Evolutionary conservation across 768 basidiomycete species (phyloP).

Genomic region (Thelephora aurantiotincta): DNA sequence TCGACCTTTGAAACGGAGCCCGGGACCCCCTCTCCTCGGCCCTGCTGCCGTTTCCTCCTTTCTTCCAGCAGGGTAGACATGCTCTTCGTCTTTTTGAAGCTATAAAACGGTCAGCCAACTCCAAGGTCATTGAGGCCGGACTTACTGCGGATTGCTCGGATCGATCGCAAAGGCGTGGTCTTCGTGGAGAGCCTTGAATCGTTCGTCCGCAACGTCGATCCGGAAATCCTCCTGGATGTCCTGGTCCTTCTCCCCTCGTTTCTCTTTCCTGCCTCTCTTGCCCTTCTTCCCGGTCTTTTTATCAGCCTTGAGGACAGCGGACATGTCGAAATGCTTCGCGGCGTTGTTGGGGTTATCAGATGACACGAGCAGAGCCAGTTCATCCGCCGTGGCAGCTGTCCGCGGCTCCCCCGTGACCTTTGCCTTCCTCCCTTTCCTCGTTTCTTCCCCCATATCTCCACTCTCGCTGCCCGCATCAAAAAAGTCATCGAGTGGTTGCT

Average conservation of each 20-base stretch:
- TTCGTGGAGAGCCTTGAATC: constrained; percentile 81
- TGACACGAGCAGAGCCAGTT: constrained; percentile 47
- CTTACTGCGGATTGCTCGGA: constrained; percentile 89
- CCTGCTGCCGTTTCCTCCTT: constrained; percentile 50
- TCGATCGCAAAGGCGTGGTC: constrained; percentile 92
- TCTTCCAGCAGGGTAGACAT: constrained; percentile 83
- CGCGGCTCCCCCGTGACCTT: constrained; percentile 15
- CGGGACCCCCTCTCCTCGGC: constrained; percentile 8
- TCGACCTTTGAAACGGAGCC: constrained; percentile 4
- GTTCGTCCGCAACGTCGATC: constrained; percentile 74
- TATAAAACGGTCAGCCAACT: constrained; percentile 18
- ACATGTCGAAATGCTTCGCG: constrained; percentile 80
- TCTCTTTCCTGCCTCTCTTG: constrained; percentile 28
- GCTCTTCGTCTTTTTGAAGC: constrained; percentile 85
- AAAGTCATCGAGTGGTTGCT: constrained; percentile 50
- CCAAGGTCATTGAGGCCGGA: constrained; percentile 4
- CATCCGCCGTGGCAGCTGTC: constrained; percentile 37
- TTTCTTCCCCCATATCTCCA: constrained; percentile 11
- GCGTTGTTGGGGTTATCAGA: constrained; percentile 40
- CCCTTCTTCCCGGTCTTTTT: constrained; percentile 37
- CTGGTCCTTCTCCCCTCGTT: constrained; percentile 34
- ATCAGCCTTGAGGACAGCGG: constrained; percentile 77
- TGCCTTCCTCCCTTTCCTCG: constrained; percentile 10
- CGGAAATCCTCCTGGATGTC: constrained; percentile 73
- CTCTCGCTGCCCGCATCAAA: constrained; percentile 43